A percentile compares a stretch with the other conserved stretches of the same genome.
phyloP scores from a whole-genome alignment of 345 rosid genomes.

The Turnera subulata region DNA sequence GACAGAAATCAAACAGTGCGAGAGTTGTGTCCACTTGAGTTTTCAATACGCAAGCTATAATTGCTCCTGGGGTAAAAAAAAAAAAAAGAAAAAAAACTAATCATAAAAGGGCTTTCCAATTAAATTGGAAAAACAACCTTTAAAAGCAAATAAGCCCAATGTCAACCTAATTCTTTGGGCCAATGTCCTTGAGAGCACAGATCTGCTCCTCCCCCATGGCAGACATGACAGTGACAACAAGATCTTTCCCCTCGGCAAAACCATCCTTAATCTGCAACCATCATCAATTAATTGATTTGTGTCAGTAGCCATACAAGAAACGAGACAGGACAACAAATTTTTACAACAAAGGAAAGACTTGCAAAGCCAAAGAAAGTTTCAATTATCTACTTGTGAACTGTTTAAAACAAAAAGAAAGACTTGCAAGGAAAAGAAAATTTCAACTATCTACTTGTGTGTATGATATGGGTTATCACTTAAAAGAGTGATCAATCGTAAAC shows the following conservation, averaged over 20 bases:
- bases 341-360: too few relatives aligned
- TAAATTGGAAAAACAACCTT: not conserved
- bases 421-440: too few relatives aligned
- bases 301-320: not conserved
- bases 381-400: too few relatives aligned
- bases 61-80: not conserved
- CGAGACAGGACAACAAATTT: too few relatives aligned
- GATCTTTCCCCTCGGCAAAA: slow-evolving; percentile 25
- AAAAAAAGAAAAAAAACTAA: too few relatives aligned
- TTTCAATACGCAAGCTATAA: not conserved
- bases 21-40: not conserved
- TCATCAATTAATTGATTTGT: not conserved
- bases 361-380: too few relatives aligned
- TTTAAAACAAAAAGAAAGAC: too few relatives aligned
- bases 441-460: too few relatives aligned
- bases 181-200: slow-evolving; percentile 29
- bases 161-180: slow-evolving; percentile 15
- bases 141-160: not conserved
- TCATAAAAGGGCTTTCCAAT: not conserved
- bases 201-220: slow-evolving; percentile 37
- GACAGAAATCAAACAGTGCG: too few relatives aligned
- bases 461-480: too few relatives aligned
- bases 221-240: slow-evolving; percentile 29
- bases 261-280: slow-evolving; percentile 26
- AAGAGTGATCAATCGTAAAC: too few relatives aligned